Conservation (phyloP, 805 yeast genomes). For the Lachancea lanzarotensis region DNA sequence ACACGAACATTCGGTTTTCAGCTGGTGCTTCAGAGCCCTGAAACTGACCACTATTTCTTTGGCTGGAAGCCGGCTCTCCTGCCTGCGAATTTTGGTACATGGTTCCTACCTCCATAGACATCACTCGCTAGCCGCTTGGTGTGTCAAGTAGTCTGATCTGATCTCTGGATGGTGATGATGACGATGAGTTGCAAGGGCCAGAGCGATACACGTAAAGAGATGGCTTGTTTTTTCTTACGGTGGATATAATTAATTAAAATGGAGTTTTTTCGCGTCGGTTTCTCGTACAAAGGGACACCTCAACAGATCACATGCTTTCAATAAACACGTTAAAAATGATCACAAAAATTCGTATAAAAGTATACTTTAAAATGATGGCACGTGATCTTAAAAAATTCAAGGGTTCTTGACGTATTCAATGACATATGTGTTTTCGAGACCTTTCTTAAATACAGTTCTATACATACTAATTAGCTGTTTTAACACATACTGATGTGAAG, state of each 20-base stretch:
- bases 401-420: too few species aligned
- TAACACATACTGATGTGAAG: too few species aligned
- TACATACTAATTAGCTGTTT: too few species aligned
- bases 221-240: not conserved
- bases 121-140: not conserved
- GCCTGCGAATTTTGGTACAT: conserved; percentile 11
- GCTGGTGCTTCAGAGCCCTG: conserved; percentile 7
- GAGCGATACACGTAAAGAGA: not conserved
- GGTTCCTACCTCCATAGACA: conserved; percentile 12
- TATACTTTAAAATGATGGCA: too few species aligned
- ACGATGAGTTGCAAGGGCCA: not conserved
- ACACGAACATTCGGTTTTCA: conserved; percentile 3
- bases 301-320: too few species aligned
- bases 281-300: too few species aligned
- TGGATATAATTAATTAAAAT: not conserved
- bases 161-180: not conserved
- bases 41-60: conserved; percentile 4
- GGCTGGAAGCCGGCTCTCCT: not conserved
- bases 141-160: not conserved
- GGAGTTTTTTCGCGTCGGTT: not conserved
- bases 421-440: too few species aligned
- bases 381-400: too few species aligned
- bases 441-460: too few species aligned
- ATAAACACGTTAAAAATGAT: too few species aligned
- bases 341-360: too few species aligned